Base-by-base conservation (phyloP, 371 early-diverging fungal genomes). In the Mucor lusitanicus region DNA sequence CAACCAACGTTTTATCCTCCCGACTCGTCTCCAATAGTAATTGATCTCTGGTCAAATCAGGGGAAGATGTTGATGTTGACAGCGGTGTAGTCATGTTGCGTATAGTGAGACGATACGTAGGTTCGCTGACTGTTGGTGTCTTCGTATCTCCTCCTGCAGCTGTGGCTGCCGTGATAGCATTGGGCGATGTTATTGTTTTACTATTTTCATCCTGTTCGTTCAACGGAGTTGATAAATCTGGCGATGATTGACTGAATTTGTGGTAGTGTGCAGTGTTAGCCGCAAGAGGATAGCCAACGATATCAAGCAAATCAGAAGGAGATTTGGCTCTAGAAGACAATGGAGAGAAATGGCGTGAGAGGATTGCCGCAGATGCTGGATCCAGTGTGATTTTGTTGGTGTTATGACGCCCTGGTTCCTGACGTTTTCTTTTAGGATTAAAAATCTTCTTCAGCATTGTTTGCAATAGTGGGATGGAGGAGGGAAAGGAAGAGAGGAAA, bases 291-390 rank as follows among this genome's bases (percentile, higher is more conserved):
- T 72, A 65, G 1, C 76, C 76, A 17, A 73, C 59, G 28, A 67
- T 59, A 58, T 76, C 73, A 7, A 76, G 59, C 23, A 76, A 27
- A 64, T 73, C 73, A 9, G 76, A 70, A 35, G 76, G 76, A 0
- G 76, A 76, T 21, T 70, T 65, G 7, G 66, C 70, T 59, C 70
- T 61, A 28, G 55, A 61, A 17, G 62, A 37, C 13, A 76, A 40
- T 9, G 76, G 76, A 1, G 67, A 63, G 39, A 76, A 76, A 28
- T 69, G 73, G 21, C 63, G 64, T 12, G 67, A 42, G 0, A 74
- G 54, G 35, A 74, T 67, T 12, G 58, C 64, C 27, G 40, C 42
- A 1, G 72, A 72, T 9, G 64, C 72, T 42, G 61, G 62, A 58
- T 72, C 72, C 30, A 72, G 44, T 0, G 56, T 61, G 3, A 68